Evolutionary conservation across 1,284 basidiomycete species (phyloP), one percentile per base, ranked within the genome.

Genomic region (Boletellus dicymbophilus): DNA sequence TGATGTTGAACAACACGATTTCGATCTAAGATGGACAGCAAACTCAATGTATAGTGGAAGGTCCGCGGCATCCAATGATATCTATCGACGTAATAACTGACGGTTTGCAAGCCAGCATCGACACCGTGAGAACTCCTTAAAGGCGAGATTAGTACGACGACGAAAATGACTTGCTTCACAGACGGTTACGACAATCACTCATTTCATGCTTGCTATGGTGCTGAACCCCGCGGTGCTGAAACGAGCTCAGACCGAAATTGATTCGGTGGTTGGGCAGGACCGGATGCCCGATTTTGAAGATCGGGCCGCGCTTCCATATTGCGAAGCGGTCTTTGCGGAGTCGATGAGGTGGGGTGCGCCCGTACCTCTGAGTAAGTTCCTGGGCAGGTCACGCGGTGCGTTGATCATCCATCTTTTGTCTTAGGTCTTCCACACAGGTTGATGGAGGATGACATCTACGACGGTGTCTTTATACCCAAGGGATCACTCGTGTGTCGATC

Each of bases 11-110:
- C 69, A 75, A 30, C n/a, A n/a, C n/a, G 81, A 85, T 55, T 81
- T 81, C 52, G 85, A 88, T 54, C 70, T 88, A 43, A 81, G 81
- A 53, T 85, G 83, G 82, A 79, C 82, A 2, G 85, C 85, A 7
- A 87, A 86, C 61, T 85, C 84, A n/a, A 85, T 88, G 81, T 88
- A 85, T 59, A 70, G 75, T 20, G 73, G 72, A 61, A 57, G 48
- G 65, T 46, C 8, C 10, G 28, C 6, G 7, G 15, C 21, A 11
- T 2, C 11, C 4, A 2, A n/a, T 22, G 6, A 8, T 13, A 2
- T 11, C 13, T 44, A n/a, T n/a, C n/a, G n/a, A n/a, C 6, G 15
- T 18, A 3, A 11, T 45, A 11, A 44, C 46, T 26, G 41, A 36
- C 34, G 28, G 40, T 23, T 31, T 12, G 6, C 25, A 49, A 43